A percentile compares a stretch with the other conserved stretches of the same genome.
Evolutionary conservation across 352 stramenopile genomes (phyloP).

Genomic region (Phytopythium ostracodes): DNA sequence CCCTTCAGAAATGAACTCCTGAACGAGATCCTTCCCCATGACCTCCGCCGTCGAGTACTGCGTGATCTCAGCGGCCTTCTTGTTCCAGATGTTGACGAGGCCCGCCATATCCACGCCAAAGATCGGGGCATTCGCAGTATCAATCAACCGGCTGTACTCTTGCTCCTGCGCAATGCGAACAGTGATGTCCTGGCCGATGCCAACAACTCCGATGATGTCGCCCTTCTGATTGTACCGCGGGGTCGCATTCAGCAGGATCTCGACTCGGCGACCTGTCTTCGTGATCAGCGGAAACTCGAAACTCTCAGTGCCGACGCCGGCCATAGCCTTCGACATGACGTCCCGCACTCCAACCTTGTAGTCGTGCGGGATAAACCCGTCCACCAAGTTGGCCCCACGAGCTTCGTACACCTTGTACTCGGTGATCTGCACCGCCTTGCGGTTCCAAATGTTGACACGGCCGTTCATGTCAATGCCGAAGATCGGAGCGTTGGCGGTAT

Average conservation of each 20-base stretch:
- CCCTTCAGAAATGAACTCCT: constrained; percentile 85
- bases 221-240: constrained; percentile 78
- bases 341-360: constrained; percentile 53
- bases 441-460: constrained; percentile 88
- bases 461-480: constrained; percentile 86
- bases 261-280: constrained; percentile 63
- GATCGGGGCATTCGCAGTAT: constrained; percentile 87
- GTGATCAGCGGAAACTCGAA: constrained; percentile 89
- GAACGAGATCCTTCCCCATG: constrained; percentile 84
- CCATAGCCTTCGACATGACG: constrained; percentile 60
- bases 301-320: constrained; percentile 67
- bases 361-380: constrained; percentile 87
- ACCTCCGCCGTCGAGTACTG: constrained; percentile 87
- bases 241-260: constrained; percentile 83
- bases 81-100: constrained; percentile 89
- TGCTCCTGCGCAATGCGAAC: constrained; percentile 84
- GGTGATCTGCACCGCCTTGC: constrained; percentile 87
- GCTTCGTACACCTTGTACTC: constrained; percentile 90
- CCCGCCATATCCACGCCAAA: constrained; percentile 80
- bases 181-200: constrained; percentile 83
- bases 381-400: constrained; percentile 80
- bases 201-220: constrained; percentile 76
- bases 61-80: constrained; percentile 87
- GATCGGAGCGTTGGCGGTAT: constrained; percentile 89
- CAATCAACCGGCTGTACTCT: constrained; percentile 82